Evolutionary conservation across 2,329 filamentous ascomycete genomes (phyloP), one percentile per base, ranked within the genome.

Genomic region (Colletotrichum nymphaeae): DNA sequence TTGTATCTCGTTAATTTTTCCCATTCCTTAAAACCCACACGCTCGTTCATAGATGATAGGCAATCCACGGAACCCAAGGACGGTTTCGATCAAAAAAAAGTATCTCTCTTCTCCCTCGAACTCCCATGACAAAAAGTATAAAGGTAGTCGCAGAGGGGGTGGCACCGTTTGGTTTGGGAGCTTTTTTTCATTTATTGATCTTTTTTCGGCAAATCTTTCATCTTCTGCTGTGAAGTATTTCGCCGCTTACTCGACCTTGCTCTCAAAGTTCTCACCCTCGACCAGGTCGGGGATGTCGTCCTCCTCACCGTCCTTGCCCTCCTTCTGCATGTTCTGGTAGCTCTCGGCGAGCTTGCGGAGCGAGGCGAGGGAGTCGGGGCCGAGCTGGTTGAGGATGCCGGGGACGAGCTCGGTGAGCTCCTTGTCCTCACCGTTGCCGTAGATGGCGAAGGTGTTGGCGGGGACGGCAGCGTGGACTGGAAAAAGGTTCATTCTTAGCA

Each of bases 321-420:
- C 93, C 93, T 98, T 98, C 89, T 98, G 96, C 92, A 98, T 92
- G 89, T 92, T 97, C 92, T 99, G 97, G 91, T 99, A 99, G 91
- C 94, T 97, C 91, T 99, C 97, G 80, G 97, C 97, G 76, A 99
- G 92, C 90, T 98, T 98, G 86, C 97, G 94, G 82, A 99, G 94
- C 76, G 95, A 98, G 75, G 97, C 97, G 74, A 99, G 94, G 76
- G 95, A 98, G 90, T 99, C 97, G 82, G 97, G 97, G 82, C 97
- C 97, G 76, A 99, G 95, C 90, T 99, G 97, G 93, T 98, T 99
- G 77, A 99, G 94, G 88, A 99, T 99, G 78, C 97, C 97, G 81
- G 97, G 97, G 78, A 99, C 97, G 81, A 99, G 95, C 90, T 99
- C 97, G 76, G 97, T 99, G 79, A 99, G 94, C 89, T 99, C 97